Conservation (phyloP, 306 rosid species). For the Sesbania bispinosa region DNA sequence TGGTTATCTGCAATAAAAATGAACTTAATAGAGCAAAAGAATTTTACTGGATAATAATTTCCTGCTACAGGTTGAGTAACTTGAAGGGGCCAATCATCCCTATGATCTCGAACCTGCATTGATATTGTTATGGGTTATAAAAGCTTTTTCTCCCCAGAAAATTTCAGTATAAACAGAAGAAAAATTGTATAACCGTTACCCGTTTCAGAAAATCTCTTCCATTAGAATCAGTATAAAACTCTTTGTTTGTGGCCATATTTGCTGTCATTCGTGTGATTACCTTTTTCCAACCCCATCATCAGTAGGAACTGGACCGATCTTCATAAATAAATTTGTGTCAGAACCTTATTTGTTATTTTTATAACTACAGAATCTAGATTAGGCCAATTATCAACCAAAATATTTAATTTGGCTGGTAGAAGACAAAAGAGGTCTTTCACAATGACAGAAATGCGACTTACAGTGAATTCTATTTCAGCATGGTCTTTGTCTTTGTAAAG, state of each 20-base stretch:
- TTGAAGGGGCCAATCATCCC: slow-evolving; percentile 77
- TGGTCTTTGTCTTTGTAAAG: slow-evolving; percentile 81
- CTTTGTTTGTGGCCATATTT: slow-evolving; percentile 73
- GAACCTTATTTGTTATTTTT: slow-evolving; percentile 16
- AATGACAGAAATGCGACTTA: slow-evolving; percentile 35
- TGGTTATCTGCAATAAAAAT: not conserved
- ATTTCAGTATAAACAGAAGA: not conserved
- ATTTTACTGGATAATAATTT: slow-evolving; percentile 87
- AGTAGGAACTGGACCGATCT: slow-evolving; percentile 92
- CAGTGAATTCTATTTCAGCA: slow-evolving; percentile 91
- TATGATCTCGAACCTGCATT: slow-evolving; percentile 68
- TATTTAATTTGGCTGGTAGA: not conserved
- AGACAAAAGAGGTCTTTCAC: not conserved
- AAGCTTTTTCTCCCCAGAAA: not conserved
- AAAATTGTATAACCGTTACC: slow-evolving; percentile 35
- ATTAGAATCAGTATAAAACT: slow-evolving; percentile 81
- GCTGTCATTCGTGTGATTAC: slow-evolving; percentile 70
- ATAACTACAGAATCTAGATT: not conserved
- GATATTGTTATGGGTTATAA: not conserved
- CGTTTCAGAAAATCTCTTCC: slow-evolving; percentile 90
- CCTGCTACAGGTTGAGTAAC: slow-evolving; percentile 88
- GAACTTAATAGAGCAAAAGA: slow-evolving; percentile 9
- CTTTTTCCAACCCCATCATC: slow-evolving; percentile 77
- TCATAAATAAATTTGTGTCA: slow-evolving; percentile 35
- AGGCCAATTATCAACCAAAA: not conserved